Conservation (phyloP, 2,329 filamentous ascomycete species). For the Tolypocladium endophyticum region DNA sequence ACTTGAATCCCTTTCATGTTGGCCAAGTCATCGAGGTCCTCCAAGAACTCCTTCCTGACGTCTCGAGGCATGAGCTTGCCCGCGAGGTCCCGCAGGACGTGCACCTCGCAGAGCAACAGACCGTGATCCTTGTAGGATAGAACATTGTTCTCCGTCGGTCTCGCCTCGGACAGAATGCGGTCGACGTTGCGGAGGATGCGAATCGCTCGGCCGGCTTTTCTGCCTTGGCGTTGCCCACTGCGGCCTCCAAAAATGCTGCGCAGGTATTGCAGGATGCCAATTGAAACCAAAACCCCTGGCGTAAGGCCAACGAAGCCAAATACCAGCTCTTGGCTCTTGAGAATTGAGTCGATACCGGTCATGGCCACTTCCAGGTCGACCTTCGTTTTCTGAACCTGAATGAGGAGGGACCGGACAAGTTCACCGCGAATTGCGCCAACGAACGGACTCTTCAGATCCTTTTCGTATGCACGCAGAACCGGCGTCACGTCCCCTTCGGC, state of each 20-base stretch:
- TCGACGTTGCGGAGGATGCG: slow-evolving; percentile 82
- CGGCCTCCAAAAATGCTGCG: slow-evolving; percentile 58
- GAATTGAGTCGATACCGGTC: slow-evolving; percentile 83
- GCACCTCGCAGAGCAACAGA: slow-evolving; percentile 78
- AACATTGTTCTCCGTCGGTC: slow-evolving; percentile 60
- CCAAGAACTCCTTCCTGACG: slow-evolving; percentile 73
- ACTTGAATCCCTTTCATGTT: slow-evolving; percentile 71
- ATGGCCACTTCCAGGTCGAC: slow-evolving; percentile 95
- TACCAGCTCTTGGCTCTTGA: slow-evolving; percentile 93
- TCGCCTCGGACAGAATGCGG: slow-evolving; percentile 60
- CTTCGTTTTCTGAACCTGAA: slow-evolving; percentile 98
- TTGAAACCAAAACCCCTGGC: slow-evolving; percentile 79
- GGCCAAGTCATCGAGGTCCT: slow-evolving; percentile 78
- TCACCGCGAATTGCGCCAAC: slow-evolving; percentile 77
- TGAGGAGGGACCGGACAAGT: slow-evolving; percentile 78
- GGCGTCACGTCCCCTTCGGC: slow-evolving; percentile 88
- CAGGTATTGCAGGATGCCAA: slow-evolving; percentile 65
- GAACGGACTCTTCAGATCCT: slow-evolving; percentile 73
- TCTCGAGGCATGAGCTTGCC: slow-evolving; percentile 57
- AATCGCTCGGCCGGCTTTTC: slow-evolving; percentile 59
- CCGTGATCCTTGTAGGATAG: slow-evolving; percentile 90
- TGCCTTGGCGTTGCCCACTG: slow-evolving; percentile 53
- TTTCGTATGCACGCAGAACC: slow-evolving; percentile 82
- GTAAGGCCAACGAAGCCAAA: slow-evolving; percentile 97
- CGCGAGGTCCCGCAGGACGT: slow-evolving; percentile 60